Evolutionary conservation across 495 filamentous ascomycete genomes (phyloP).

Genomic region (Aspergillus taichungensis): DNA sequence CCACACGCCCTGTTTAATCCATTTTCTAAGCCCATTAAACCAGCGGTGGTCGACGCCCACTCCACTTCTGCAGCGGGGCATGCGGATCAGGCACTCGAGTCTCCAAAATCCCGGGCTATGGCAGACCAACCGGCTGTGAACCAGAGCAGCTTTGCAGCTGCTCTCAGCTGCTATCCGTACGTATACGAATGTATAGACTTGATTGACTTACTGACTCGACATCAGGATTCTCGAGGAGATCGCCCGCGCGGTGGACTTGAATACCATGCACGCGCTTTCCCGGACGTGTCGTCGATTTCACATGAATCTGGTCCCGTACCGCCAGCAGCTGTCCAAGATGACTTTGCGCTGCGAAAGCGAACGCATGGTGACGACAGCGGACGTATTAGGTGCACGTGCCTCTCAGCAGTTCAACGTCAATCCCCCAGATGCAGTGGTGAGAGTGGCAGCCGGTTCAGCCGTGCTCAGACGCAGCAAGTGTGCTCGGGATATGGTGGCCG

Average conservation of each 20-base stretch:
- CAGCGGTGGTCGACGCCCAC: conserved; percentile 6
- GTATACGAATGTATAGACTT: conserved; percentile 21
- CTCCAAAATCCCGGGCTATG: conserved; percentile 4
- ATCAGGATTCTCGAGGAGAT: conserved; percentile 68
- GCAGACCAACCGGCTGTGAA: conserved; percentile 49
- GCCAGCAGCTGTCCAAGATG: conserved; percentile 57
- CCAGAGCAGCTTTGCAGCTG: conserved; percentile 60
- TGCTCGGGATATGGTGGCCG: conserved; percentile 75
- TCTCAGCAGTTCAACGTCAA: no score
- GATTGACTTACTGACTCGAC: conserved; percentile 9
- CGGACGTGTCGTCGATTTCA: conserved; percentile 72
- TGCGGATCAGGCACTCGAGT: conserved; percentile 2
- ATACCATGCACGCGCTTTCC: conserved; percentile 72
- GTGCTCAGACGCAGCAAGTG: conserved; percentile 62
- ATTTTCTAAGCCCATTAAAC: conserved; percentile 13
- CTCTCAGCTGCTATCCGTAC: conserved; percentile 87
- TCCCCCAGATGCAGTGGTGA: no score
- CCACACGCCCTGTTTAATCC: conserved; percentile 10
- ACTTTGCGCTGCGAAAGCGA: conserved; percentile 76
- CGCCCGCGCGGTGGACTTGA: conserved; percentile 68
- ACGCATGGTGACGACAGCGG: conserved; percentile 33
- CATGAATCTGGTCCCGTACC: conserved; percentile 64
- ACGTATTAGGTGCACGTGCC: conserved; percentile 26
- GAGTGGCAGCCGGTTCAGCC: conserved; percentile 36
- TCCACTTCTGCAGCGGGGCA: no score